A percentile compares a stretch with the other conserved stretches of the same genome.
phyloP scores from a whole-genome alignment of 164 flowering plant species.

The Liriodendron chinense region DNA sequence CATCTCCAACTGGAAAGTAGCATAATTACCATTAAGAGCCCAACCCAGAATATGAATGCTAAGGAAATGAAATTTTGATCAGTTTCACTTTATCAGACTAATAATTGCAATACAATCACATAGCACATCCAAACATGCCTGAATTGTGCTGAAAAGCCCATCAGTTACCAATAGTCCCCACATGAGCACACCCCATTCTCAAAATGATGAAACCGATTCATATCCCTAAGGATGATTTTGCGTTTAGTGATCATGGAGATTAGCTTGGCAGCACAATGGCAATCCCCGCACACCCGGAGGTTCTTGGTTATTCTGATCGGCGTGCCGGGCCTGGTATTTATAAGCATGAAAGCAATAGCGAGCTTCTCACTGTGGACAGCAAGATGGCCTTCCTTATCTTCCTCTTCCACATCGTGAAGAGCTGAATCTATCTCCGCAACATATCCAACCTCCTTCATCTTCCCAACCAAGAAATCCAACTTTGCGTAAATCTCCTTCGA shows the following conservation, averaged over 20 bases:
- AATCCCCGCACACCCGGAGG: conserved; percentile 17
- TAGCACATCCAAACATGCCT: neutral
- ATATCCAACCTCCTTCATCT: conserved; percentile 18
- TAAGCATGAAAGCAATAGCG: conserved; percentile 14
- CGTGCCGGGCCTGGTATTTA: conserved; percentile 11
- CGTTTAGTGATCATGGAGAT: conserved; percentile 15
- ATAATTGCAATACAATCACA: no score
- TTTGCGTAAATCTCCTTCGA: conserved; percentile 13
- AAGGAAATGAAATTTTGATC: no score
- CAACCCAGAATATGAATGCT: no score
- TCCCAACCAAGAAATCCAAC: conserved; percentile 14
- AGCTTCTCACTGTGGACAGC: conserved; percentile 20
- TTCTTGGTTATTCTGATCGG: conserved; percentile 19
- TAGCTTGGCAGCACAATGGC: conserved; percentile 13
- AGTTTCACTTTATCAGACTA: no score
- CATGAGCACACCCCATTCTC: conserved; percentile 14
- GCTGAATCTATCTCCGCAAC: conserved; percentile 15
- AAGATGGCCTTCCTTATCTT: conserved; percentile 19
- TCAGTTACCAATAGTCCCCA: conserved; percentile 15
- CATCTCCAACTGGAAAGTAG: no score
- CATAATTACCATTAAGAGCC: no score
- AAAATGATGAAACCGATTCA: conserved; percentile 20
- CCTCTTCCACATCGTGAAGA: conserved; percentile 21
- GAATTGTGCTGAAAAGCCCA: neutral
- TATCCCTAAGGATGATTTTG: conserved; percentile 16